Base-by-base conservation (phyloP, 2,329 filamentous ascomycete species). In the Colletotrichum australisinense region DNA sequence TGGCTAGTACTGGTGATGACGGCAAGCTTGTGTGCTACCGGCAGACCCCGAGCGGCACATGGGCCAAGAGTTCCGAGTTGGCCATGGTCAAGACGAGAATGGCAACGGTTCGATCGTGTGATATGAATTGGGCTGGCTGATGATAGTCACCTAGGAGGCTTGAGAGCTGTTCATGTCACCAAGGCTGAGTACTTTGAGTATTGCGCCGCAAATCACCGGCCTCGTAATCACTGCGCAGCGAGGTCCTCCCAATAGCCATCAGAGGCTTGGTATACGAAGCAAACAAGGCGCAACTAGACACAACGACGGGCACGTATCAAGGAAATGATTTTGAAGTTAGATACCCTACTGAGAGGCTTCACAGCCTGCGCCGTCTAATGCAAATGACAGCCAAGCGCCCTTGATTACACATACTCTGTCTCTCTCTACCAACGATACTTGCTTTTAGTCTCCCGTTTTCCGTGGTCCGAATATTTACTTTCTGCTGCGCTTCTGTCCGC, bases 1-100 rank as follows among this genome's bases (percentile, higher is more conserved):
- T 96, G 8, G 91, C 93, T 1, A 93, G 92, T 53, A 93, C 93
- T 1, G 93, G 93, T 3, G 94, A 96, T 75, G 93, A 95, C 80
- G 94, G 93, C 12, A 89, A 87, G 79, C 78, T 93, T 72, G 82
- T 91, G 77, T 90, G 90, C 74, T 92, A 91, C 79, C 86, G 90
- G 16, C 89, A 92, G 81, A 86, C 84, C 55, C 88, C 89, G 0
- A 87, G 87, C 71, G 89, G 89, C 0, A 78, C 83, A 9, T 92
- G 90, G 90, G 87, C 86, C 0, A 89, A 90, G 81, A 91, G 89
- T 77, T 88, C 88, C 0, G 89, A 91, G 82, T 80, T 92, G 75
- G 86, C 86, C 42, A 88, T 91, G 82, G 86, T 88, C 78, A 90
- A 89, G 81, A 84, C 88, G 75, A 83, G 84, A 69, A 88, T 90